Base-by-base conservation (phyloP, 257 asterid species). In the Marsdenia floribunda region DNA sequence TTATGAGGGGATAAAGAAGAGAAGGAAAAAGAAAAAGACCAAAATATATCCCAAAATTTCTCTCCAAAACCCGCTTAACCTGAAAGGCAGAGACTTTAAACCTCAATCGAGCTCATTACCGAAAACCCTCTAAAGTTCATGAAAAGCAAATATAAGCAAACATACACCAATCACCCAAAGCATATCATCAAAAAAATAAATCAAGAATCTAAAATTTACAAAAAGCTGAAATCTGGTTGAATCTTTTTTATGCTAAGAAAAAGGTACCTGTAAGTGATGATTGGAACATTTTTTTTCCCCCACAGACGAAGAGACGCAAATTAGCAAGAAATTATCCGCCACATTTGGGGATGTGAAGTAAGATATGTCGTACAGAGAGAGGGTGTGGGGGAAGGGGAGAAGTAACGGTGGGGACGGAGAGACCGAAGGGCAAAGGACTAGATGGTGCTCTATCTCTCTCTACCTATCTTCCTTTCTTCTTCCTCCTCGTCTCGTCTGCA, bases 311-410 rank as follows among this genome's bases (percentile, higher is more conserved):
- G 77, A 57, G 79, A 71, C 68, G 77, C 73, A 75, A 53, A 74
- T 76, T 46, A 85, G 82, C 82, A 29, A 59, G 73, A 71, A 75
- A 70, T 63, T 52, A 59, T 35, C 87, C 80, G 69, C 83, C 83
- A 70, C 86, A 83, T 83, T 86, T 57, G 66, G 42, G 47, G 76
- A 68, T 13, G 66, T 35, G 38, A 72, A 12, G 65, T 38, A 70
- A 22, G 71, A 44, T n/a, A 42, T 9, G n/a, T 38, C 67, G 55
- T 46, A 29, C 18, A 13, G 42, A 66, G 44, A 24, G 49, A 44
- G 12, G 49, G 10, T 44, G 49, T 10, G 49, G 49, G 12, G 49
- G 12, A 44, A 7, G 10, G 49, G 49, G 49, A 13, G 16, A 22
- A n/a, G 47, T 68, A 79, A 77, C 55, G 22, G 72, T 49, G 78